A percentile compares a stretch with the other conserved stretches of the same genome.
phyloP scores from a whole-genome alignment of 2,329 filamentous ascomycete species.

The Elsinoe perseae region DNA sequence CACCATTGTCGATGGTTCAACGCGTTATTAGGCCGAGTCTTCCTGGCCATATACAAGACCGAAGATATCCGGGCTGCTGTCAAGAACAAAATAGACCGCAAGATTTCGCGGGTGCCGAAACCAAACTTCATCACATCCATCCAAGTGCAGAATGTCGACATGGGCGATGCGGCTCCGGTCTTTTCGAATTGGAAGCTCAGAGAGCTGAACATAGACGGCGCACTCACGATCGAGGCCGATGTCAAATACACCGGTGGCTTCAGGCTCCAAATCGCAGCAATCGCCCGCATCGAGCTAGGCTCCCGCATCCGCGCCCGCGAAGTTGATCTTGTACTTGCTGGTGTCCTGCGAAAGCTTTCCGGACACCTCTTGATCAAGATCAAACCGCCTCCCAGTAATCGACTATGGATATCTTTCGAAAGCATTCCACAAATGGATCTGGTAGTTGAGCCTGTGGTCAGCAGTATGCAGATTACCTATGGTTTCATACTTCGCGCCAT shows the following conservation, averaged over 20 bases:
- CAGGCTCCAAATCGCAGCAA: slow-evolving; percentile 82
- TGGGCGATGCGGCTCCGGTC: slow-evolving; percentile 78
- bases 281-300: slow-evolving; percentile 83
- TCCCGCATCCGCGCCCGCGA: slow-evolving; percentile 81
- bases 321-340: slow-evolving; percentile 80
- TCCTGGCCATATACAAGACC: slow-evolving; percentile 81
- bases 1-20: slow-evolving; percentile 90
- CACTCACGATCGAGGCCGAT: slow-evolving; percentile 79
- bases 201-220: slow-evolving; percentile 85
- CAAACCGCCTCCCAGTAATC: slow-evolving; percentile 91
- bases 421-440: slow-evolving; percentile 90
- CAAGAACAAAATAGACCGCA: slow-evolving; percentile 82
- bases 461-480: slow-evolving; percentile 90
- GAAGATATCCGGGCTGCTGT: slow-evolving; percentile 71
- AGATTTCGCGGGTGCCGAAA: slow-evolving; percentile 88
- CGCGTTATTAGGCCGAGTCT: slow-evolving; percentile 78
- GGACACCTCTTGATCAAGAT: slow-evolving; percentile 79
- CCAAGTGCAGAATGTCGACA: slow-evolving; percentile 71
- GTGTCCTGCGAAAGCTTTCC: slow-evolving; percentile 74
- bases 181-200: slow-evolving; percentile 82
- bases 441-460: slow-evolving; percentile 91
- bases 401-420: slow-evolving; percentile 92
- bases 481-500: slow-evolving; percentile 86
- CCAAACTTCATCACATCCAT: slow-evolving; percentile 84
- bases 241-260: slow-evolving; percentile 85